Percentiles rank a stretch among this genome's conserved stretches.
These are phyloP conservation scores for Vaccinium macrocarpon DNA, from an alignment of 148 eudicot genomes.

Conservation along the genomic window DNA sequence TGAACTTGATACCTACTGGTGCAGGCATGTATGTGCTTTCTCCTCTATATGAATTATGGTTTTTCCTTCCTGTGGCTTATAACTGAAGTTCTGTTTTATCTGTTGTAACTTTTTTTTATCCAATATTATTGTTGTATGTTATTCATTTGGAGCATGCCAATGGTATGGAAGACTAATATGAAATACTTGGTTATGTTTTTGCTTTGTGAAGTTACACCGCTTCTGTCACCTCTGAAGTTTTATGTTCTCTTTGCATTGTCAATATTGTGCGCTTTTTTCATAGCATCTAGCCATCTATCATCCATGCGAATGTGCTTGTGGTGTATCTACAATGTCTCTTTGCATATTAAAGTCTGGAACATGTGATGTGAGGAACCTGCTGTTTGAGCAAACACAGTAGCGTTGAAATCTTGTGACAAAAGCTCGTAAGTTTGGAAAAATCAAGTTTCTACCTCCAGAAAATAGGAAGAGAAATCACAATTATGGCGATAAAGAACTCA, in stretches of 20 bases:
- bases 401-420: neutral
- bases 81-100: neutral
- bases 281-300: neutral
- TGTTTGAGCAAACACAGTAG: neutral
- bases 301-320: neutral
- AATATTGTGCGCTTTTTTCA: neutral
- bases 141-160: slow-evolving; percentile 5
- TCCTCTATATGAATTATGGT: neutral
- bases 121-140: neutral
- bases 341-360: neutral
- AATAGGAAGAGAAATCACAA: neutral
- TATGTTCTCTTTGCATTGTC: neutral
- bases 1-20: slow-evolving; percentile 31
- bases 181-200: neutral
- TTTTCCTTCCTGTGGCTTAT: neutral
- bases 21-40: slow-evolving; percentile 69
- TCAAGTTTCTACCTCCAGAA: neutral
- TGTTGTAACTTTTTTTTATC: neutral
- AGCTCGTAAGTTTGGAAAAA: neutral
- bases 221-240: neutral
- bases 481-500: neutral
- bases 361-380: neutral
- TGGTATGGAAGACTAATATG: neutral
- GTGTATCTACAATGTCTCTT: neutral
- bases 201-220: neutral